A percentile compares a stretch with the other conserved stretches of the same genome.
Evolutionary conservation across 2,329 filamentous ascomycete genomes (phyloP).

Genomic region (Orbilia oligospora): DNA sequence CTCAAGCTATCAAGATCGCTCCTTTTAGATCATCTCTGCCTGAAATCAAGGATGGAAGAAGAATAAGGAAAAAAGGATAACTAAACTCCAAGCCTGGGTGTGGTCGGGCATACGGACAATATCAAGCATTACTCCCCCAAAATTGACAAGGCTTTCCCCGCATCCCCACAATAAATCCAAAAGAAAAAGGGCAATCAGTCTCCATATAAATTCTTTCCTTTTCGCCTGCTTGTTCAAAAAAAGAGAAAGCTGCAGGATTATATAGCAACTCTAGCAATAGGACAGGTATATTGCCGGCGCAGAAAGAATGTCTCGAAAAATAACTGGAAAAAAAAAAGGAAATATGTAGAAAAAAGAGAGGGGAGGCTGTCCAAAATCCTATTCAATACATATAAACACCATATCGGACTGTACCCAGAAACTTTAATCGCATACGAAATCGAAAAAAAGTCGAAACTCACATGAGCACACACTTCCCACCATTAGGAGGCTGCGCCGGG

Average conservation of each 20-base stretch:
- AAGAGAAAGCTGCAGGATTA: not conserved
- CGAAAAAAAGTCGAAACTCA: slow-evolving; percentile 69
- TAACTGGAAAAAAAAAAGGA: not conserved
- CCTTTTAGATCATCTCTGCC: no score
- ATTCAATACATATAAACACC: slow-evolving; percentile 13
- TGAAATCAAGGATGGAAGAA: not conserved
- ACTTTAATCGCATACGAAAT: not conserved
- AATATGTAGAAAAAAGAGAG: slow-evolving; percentile 5
- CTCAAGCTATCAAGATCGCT: not conserved
- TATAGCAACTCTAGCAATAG: slow-evolving; percentile 7
- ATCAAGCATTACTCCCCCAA: not conserved
- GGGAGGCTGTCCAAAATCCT: slow-evolving; percentile 10
- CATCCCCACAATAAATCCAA: not conserved
- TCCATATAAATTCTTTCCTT: not conserved
- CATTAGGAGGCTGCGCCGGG: slow-evolving; percentile 83
- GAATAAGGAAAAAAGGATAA: not conserved
- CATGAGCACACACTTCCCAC: slow-evolving; percentile 88
- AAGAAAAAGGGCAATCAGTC: not conserved
- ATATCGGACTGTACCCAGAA: not conserved
- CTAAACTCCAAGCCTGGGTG: slow-evolving; percentile 10
- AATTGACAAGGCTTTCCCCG: slow-evolving; percentile 7
- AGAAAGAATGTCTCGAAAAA: slow-evolving; percentile 6
- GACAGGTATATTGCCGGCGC: not conserved
- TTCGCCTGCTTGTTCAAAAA: not conserved
- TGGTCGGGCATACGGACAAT: not conserved